Conservation (phyloP, 1,284 basidiomycete genomes). For the Agroathelia rolfsii region DNA sequence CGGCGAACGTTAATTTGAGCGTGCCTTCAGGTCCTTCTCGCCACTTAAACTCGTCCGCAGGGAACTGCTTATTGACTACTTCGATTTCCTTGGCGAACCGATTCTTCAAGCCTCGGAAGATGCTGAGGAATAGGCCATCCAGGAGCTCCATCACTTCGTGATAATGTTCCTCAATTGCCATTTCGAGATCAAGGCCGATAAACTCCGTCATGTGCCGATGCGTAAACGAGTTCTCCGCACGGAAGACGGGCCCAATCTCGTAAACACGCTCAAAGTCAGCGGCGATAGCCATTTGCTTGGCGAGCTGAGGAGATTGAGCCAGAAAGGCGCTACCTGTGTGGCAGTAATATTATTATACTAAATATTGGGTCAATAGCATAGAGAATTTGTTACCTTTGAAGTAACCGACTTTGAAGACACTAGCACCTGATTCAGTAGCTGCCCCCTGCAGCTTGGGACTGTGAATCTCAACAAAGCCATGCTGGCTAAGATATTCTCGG, state of each 20-base stretch:
- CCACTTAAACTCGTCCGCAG: constrained; percentile 87
- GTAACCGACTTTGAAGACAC: constrained; percentile 96
- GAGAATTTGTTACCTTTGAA: constrained; percentile 92
- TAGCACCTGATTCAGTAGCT: constrained; percentile 93
- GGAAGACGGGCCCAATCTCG: constrained; percentile 94
- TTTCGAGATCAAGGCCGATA: constrained; percentile 97
- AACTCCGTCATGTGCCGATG: constrained; percentile 99
- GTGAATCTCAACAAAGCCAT: constrained; percentile 91
- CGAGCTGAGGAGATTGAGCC: constrained; percentile 94
- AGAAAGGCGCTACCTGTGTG: constrained; percentile 83
- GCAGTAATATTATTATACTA: too few relatives aligned
- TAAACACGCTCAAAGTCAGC: constrained; percentile 98
- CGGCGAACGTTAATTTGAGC: constrained; percentile 72
- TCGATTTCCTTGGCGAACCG: constrained; percentile 78
- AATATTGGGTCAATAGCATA: too few relatives aligned
- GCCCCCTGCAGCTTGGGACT: constrained; percentile 96
- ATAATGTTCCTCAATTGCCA: constrained; percentile 97
- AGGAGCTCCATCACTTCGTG: constrained; percentile 90
- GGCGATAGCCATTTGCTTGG: constrained; percentile 99
- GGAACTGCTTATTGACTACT: constrained; percentile 78
- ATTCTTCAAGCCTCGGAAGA: constrained; percentile 77
- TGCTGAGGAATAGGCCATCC: constrained; percentile 73
- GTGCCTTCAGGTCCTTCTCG: constrained; percentile 75
- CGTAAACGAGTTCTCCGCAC: constrained; percentile 97
- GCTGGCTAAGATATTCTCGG: constrained; percentile 71